phyloP scores from a whole-genome alignment of 495 filamentous ascomycete genomes.

The Penicillium canescens region DNA sequence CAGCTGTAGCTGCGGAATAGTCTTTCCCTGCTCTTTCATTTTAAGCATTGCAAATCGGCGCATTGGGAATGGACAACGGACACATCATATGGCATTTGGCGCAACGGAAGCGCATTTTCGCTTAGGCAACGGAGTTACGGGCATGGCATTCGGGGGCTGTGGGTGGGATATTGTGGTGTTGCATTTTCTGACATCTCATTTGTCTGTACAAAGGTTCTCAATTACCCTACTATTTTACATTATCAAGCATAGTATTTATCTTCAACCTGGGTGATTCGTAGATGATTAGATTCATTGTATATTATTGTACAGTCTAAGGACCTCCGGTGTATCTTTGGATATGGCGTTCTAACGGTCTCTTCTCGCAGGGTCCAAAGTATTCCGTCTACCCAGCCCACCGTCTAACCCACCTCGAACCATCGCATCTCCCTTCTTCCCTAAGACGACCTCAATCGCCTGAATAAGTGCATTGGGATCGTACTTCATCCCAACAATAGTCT shows the following conservation, averaged over 20 bases:
- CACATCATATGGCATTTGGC: not conserved
- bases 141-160: too few relatives aligned
- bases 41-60: conserved; percentile 4
- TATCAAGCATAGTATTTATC: too few relatives aligned
- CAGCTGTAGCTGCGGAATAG: not conserved
- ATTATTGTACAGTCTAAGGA: too few relatives aligned
- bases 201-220: too few relatives aligned
- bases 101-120: too few relatives aligned
- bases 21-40: not conserved
- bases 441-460: conserved; percentile 76
- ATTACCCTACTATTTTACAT: too few relatives aligned
- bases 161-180: too few relatives aligned
- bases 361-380: conserved; percentile 55
- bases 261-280: too few relatives aligned
- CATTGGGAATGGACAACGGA: not conserved
- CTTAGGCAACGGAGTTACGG: too few relatives aligned
- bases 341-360: not conserved
- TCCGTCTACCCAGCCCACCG: conserved; percentile 61
- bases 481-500: conserved; percentile 49
- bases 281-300: too few relatives aligned
- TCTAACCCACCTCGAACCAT: conserved; percentile 44
- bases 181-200: too few relatives aligned
- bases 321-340: too few relatives aligned
- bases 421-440: conserved; percentile 65
- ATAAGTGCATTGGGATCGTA: conserved; percentile 77